Conservation (phyloP, 2,329 filamentous ascomycete genomes). For the Knufia petricola region DNA sequence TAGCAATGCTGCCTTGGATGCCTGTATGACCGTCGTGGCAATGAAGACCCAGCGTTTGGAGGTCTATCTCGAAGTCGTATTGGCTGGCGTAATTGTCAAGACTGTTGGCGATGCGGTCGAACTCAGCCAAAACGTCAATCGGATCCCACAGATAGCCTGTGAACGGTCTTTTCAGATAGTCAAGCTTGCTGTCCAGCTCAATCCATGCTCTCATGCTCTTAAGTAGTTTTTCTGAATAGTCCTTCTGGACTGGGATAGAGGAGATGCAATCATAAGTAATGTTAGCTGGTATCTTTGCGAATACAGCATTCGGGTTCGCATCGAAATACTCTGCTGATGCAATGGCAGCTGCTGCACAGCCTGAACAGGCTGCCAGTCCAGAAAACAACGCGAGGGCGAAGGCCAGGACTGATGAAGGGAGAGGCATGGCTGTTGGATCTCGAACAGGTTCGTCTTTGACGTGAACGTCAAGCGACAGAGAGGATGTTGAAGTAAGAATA, state of each 20-base stretch:
- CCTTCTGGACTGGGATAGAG: constrained; percentile 8
- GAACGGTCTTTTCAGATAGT: constrained; percentile 44
- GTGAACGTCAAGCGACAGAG: no score
- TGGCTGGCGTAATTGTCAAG: constrained; percentile 40
- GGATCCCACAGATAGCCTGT: constrained; percentile 39
- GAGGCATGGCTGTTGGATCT: no score
- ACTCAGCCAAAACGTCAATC: constrained; percentile 39
- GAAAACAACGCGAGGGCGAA: no score
- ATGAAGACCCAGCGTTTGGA: constrained; percentile 44
- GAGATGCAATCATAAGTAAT: constrained; percentile 9
- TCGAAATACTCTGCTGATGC: background rate
- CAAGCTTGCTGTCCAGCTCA: constrained; percentile 40
- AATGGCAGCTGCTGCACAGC: background rate
- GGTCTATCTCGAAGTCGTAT: constrained; percentile 45
- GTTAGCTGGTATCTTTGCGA: background rate
- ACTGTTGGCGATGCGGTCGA: constrained; percentile 39
- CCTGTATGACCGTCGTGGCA: constrained; percentile 53
- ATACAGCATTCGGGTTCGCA: background rate
- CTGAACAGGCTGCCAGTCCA: background rate
- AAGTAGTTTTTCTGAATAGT: constrained; percentile 9
- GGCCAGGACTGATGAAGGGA: no score
- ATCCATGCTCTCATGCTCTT: constrained; percentile 28
- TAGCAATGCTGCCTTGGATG: constrained; percentile 23
- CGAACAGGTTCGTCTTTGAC: no score
- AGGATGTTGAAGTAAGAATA: no score